Evolutionary conservation across 1,284 basidiomycete species (phyloP).

Genomic region (Leccinum fallax): DNA sequence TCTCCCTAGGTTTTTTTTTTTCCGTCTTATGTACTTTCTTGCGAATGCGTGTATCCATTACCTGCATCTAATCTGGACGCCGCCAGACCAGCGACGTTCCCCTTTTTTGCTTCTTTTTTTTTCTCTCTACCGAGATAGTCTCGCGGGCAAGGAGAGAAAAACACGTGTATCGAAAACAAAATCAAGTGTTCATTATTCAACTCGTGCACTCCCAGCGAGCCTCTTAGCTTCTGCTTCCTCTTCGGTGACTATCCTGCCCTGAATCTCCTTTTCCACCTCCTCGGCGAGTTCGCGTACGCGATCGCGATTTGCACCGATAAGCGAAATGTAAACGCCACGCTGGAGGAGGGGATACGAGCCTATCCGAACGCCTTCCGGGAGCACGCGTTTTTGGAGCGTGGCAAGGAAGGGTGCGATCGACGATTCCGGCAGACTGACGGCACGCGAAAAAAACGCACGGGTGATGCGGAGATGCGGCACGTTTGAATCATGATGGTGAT

Average conservation of each 20-base stretch:
- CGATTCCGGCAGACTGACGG: constrained; percentile 71
- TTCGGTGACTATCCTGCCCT: constrained; percentile 61
- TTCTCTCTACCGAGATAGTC: background rate
- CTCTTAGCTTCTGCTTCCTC: constrained; percentile 51
- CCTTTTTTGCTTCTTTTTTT: background rate
- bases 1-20: background rate
- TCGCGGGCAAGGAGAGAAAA: background rate
- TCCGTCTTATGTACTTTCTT: background rate
- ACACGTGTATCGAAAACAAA: background rate
- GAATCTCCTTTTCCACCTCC: constrained; percentile 64
- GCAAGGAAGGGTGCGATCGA: constrained; percentile 89
- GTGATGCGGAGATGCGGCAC: background rate
- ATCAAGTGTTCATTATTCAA: background rate
- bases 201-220: constrained; percentile 1
- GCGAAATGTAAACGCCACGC: constrained; percentile 70
- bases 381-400: constrained; percentile 73
- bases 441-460: background rate
- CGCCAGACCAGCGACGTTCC: background rate
- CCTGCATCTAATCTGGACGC: background rate
- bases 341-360: constrained; percentile 78
- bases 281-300: constrained; percentile 57
- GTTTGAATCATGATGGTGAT: background rate
- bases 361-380: constrained; percentile 77
- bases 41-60: background rate
- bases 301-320: constrained; percentile 75